Base-by-base conservation (phyloP, 129 eudicot genomes). In the Flaveria linearis region DNA sequence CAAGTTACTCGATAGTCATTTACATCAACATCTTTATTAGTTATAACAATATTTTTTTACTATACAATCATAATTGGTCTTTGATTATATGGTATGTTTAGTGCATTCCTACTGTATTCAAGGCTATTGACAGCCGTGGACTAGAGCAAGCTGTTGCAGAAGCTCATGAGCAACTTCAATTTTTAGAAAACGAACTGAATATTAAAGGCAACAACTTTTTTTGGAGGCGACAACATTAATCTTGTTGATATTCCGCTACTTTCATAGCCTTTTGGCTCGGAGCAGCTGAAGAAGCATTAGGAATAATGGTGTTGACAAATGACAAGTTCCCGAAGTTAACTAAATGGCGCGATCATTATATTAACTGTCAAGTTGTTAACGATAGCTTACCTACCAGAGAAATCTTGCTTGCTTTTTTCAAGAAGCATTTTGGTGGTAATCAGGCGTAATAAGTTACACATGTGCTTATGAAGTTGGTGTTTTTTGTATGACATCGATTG, bases 271-370 rank as follows among this genome's bases (percentile, higher is more conserved):
- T 17, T 56, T 56, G 30, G 62, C 28, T 56, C 2, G 62, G 62
- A 7, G 62, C 14, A 56, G 62, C 28, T 20, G 62, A 56, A 56
- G 62, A 56, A 56, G 62, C 28, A 56, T 56, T 56, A 56, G 63
- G 63, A 56, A 18, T 56, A 56, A 22, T 9, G 15, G 28, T 56
- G 28, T 3, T 20, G 5, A 9, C 28, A 26, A 56, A 18, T 18
- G 30, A 56, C 13, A 56, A 56, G 30, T 56, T 56, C 4, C 63
- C 63, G 5, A 56, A 56, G 9, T 7, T 56, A 56, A 56, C 4
- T 1, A 15, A 56, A 56, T 56, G 63, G 63, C 20, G 14, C 7
- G 30, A 9, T 20, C 20, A 56, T 30, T 56, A 56, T 56, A 18
- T 56, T 56, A 56, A 18, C 30, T 56, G 30, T 56, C 30, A 56